Conservation (phyloP, 1,139 yeast species). For the Yamadazyma oceani region DNA sequence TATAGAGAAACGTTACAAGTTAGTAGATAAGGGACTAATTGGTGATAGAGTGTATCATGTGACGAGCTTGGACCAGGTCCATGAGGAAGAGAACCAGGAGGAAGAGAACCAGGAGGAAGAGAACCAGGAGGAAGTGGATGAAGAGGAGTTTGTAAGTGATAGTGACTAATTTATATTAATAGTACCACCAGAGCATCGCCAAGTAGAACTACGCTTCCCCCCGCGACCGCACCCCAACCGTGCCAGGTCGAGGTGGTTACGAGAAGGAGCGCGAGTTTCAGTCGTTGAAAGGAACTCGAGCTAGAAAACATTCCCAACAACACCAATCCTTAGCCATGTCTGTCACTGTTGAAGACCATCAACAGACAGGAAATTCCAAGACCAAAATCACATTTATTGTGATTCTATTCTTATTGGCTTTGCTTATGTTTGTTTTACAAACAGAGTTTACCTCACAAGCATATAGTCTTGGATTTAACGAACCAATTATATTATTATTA, state of each 20-base stretch:
- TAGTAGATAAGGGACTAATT: conserved; percentile 41
- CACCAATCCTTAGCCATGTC: conserved; percentile 9
- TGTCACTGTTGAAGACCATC: conserved; percentile 16
- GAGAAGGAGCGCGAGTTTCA: too few relatives aligned
- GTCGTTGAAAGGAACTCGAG: too few relatives aligned
- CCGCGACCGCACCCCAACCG: too few relatives aligned
- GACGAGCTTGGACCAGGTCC: conserved; percentile 5
- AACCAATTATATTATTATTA: conserved; percentile 66
- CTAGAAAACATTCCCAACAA: conserved; percentile 1
- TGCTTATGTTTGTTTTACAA: conserved; percentile 69
- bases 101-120: background rate
- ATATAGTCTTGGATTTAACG: conserved; percentile 58
- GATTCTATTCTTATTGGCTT: conserved; percentile 56
- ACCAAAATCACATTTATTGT: conserved; percentile 54
- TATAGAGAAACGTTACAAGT: conserved; percentile 35
- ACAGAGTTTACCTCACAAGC: conserved; percentile 80
- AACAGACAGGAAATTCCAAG: conserved; percentile 18
- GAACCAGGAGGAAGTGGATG: conserved; percentile 2
- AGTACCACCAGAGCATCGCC: too few relatives aligned
- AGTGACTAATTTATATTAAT: too few relatives aligned
- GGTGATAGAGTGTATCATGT: conserved; percentile 36
- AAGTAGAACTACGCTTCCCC: too few relatives aligned
- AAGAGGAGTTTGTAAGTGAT: conserved; percentile 14
- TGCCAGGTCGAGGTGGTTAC: too few relatives aligned
- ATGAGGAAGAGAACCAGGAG: conserved; percentile 1